These are phyloP conservation scores for Colletotrichum sp. DNA, from an alignment of 2,329 filamentous ascomycete genomes.

Conservation along the genomic window DNA sequence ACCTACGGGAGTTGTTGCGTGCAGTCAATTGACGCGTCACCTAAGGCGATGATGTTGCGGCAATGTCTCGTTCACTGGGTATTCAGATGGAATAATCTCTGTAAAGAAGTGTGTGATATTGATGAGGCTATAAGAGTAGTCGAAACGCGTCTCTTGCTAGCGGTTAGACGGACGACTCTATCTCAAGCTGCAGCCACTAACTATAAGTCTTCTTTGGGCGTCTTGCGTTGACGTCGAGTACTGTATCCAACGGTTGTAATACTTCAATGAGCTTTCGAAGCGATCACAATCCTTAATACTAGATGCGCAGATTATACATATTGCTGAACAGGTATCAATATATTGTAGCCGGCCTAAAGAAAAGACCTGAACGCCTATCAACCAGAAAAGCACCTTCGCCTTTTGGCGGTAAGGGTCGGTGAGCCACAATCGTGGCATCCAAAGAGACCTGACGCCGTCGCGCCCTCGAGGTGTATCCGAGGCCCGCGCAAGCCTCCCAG, in stretches of 20 bases:
- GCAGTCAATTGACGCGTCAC: not conserved
- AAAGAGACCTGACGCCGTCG: not conserved
- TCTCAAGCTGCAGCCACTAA: not conserved
- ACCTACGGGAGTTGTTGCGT: not conserved
- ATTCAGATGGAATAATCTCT: not conserved
- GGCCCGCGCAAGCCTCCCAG: not conserved
- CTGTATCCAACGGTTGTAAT: fast-evolving
- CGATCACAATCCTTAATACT: not conserved
- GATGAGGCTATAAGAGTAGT: not conserved
- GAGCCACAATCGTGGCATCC: not conserved
- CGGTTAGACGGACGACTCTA: not conserved
- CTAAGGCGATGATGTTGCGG: not conserved
- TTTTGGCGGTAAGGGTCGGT: not conserved
- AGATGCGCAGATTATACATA: not conserved
- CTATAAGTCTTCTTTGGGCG: not conserved
- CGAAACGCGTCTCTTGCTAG: not conserved
- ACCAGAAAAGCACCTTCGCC: not conserved
- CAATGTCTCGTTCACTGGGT: not conserved
- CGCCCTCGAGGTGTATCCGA: not conserved
- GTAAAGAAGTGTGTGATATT: not conserved
- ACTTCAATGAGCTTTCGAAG: not conserved
- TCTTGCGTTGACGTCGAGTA: not conserved
- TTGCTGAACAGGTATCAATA: not conserved
- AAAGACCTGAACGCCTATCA: not conserved
- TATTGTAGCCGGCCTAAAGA: not conserved